Conservation (phyloP, 2,329 filamentous ascomycete genomes). For the Calonectria henricotiae region DNA sequence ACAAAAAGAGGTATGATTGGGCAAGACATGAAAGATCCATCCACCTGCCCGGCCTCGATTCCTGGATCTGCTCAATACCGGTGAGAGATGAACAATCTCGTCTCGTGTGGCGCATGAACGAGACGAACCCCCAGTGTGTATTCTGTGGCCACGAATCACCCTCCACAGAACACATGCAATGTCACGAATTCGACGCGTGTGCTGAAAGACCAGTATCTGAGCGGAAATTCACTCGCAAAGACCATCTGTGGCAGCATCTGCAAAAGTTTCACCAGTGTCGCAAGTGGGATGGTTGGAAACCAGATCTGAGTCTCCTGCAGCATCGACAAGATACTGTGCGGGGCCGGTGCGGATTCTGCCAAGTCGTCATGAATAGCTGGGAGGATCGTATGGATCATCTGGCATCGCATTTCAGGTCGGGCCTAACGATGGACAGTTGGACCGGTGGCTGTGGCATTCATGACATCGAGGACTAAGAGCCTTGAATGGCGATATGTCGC, state of each 20-base stretch:
- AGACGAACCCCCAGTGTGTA: slow-evolving; percentile 61
- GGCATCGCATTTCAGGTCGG: slow-evolving; percentile 52
- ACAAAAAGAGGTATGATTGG: slow-evolving; percentile 62
- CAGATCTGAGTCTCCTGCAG: slow-evolving; percentile 56
- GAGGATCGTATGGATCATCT: slow-evolving; percentile 53
- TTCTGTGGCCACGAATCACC: slow-evolving; percentile 59
- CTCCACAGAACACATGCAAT: slow-evolving; percentile 57
- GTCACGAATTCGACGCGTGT: slow-evolving; percentile 66
- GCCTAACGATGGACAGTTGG: slow-evolving; percentile 54
- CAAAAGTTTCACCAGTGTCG: slow-evolving; percentile 65
- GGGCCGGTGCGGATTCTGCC: slow-evolving; percentile 55
- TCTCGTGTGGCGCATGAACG: slow-evolving; percentile 66
- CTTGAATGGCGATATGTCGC: slow-evolving; percentile 1
- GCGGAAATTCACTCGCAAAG: slow-evolving; percentile 62
- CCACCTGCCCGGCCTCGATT: slow-evolving; percentile 62
- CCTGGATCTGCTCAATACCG: slow-evolving; percentile 68
- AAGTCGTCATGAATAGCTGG: slow-evolving; percentile 50
- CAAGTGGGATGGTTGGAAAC: slow-evolving; percentile 67
- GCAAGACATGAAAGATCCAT: slow-evolving; percentile 68
- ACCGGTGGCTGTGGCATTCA: slow-evolving; percentile 48
- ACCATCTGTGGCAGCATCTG: slow-evolving; percentile 62
- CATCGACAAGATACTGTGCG: slow-evolving; percentile 51
- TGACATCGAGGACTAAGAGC: slow-evolving; percentile 38
- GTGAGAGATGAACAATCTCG: slow-evolving; percentile 58
- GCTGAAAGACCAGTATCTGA: slow-evolving; percentile 64